Evolutionary conservation across 345 rosid species (phyloP).

Genomic region (Aethionema arabicum): DNA sequence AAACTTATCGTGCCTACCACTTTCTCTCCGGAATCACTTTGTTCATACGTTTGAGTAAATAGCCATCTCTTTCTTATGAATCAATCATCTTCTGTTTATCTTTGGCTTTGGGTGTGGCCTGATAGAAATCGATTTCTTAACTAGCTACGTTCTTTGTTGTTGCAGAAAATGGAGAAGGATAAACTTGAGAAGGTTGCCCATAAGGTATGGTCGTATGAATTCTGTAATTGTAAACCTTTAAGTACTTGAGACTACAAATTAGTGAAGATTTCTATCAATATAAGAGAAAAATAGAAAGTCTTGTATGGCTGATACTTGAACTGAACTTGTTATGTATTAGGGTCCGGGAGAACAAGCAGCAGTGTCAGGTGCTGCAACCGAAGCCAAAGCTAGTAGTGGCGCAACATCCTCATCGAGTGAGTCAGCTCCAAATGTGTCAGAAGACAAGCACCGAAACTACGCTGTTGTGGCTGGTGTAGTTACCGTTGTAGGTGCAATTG

Average conservation of each 20-base stretch:
- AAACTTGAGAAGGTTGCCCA: conserved; percentile 87
- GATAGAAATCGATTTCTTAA: not conserved
- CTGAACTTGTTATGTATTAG: conserved; percentile 39
- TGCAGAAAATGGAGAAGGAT: conserved; percentile 89
- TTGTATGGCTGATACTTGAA: not conserved
- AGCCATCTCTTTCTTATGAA: not conserved
- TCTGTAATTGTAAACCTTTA: not conserved
- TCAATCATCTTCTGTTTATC: conserved; percentile 2
- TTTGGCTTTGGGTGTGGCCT: conserved; percentile 13
- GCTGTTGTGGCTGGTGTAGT: conserved; percentile 78
- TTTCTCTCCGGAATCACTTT: not conserved
- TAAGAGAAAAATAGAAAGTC: not conserved
- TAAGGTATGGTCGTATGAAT: conserved; percentile 56
- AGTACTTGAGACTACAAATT: not conserved
- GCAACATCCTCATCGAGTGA: conserved; percentile 46
- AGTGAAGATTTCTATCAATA: not conserved
- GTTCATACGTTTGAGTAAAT: not conserved
- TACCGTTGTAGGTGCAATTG: conserved; percentile 62
- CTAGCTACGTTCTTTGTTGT: conserved; percentile 13
- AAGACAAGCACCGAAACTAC: conserved; percentile 72
- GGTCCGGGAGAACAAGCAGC: conserved; percentile 62
- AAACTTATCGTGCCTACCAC: not conserved
- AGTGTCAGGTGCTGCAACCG: conserved; percentile 41
- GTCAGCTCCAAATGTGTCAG: conserved; percentile 61
- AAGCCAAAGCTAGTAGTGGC: conserved; percentile 44